Evolutionary conservation across 2,329 filamentous ascomycete species (phyloP).

Genomic region (Cordyceps javanica): DNA sequence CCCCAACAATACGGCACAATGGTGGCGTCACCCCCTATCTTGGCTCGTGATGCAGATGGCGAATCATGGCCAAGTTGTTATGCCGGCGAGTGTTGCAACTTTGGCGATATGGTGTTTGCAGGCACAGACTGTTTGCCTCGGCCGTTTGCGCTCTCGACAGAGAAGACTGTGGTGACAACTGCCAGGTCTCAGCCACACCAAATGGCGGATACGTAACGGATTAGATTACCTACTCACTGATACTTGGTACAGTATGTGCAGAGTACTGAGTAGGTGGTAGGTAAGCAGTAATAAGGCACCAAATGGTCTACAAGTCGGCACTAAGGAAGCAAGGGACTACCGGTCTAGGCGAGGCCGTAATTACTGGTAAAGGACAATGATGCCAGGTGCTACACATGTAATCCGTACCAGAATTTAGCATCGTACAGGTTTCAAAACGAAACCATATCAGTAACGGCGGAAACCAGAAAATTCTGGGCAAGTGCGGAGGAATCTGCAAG

Average conservation of each 20-base stretch:
- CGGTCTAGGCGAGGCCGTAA: no score
- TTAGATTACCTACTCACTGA: no score
- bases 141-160: background rate
- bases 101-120: background rate
- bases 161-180: background rate
- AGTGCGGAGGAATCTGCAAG: no score
- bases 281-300: no score
- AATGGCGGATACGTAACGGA: background rate
- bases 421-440: no score
- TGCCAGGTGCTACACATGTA: no score
- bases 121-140: background rate
- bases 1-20: background rate
- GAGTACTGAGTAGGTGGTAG: background rate
- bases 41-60: background rate
- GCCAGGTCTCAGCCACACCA: conserved; percentile 4
- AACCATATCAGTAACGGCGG: no score
- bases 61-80: background rate
- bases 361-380: no score
- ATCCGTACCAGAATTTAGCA: no score
- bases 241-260: no score
- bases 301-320: no score
- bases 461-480: background rate
- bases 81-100: background rate
- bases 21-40: background rate
- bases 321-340: no score